Evolutionary conservation across 257 asterid genomes (phyloP).

Genomic region (Solanum clarkiae): DNA sequence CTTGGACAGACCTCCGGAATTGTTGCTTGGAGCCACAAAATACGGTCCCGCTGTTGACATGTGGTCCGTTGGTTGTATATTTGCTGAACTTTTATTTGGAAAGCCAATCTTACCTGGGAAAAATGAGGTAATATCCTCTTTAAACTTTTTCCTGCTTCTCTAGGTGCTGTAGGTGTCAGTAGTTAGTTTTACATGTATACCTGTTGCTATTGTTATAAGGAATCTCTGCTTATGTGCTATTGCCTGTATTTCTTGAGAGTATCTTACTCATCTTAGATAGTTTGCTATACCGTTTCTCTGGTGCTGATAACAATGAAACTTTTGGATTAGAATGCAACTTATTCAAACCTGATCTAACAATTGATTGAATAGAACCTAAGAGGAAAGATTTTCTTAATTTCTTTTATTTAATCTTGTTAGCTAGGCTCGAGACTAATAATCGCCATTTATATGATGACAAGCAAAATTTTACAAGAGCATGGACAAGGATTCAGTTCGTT

Average conservation of each 20-base stretch:
- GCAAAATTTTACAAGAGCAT: background rate
- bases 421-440: background rate
- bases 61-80: conserved; percentile 99
- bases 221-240: background rate
- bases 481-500: background rate
- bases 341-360: background rate
- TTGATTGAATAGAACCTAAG: background rate
- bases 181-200: background rate
- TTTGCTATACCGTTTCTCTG: background rate
- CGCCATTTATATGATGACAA: background rate
- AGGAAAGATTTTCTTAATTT: background rate
- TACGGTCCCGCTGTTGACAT: conserved; percentile 96
- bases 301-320: background rate
- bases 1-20: conserved; percentile 77
- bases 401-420: background rate
- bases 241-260: background rate
- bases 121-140: conserved; percentile 45
- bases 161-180: background rate
- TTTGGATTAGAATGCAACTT: background rate
- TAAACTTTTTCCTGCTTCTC: background rate
- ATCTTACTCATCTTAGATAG: background rate
- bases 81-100: conserved; percentile 85
- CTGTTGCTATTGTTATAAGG: background rate
- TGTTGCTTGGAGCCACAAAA: conserved; percentile 93
- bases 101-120: conserved; percentile 84